These are phyloP conservation scores for Candida wancherniae DNA, from an alignment of 805 yeast species.

Conservation along the genomic window DNA sequence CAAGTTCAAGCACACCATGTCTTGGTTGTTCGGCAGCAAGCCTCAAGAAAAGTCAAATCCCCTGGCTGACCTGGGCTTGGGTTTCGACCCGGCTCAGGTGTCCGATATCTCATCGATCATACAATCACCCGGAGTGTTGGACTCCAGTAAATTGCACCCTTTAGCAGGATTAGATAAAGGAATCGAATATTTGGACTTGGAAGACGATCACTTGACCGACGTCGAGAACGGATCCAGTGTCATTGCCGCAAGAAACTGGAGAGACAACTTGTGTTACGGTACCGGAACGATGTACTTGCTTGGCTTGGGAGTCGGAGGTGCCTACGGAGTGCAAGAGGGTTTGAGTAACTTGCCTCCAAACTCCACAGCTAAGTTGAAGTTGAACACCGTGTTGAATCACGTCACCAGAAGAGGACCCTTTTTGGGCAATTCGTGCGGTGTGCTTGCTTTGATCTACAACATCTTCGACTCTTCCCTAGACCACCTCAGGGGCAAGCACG, in stretches of 20 bases:
- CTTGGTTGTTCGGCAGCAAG: conserved; percentile 48
- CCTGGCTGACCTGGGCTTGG: conserved; percentile 34
- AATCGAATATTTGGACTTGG: conserved; percentile 84
- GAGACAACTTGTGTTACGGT: conserved; percentile 96
- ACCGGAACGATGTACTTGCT: conserved; percentile 89
- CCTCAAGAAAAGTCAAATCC: conserved; percentile 17
- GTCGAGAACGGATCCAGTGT: conserved; percentile 86
- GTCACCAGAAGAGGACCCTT: conserved; percentile 95
- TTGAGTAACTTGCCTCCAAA: conserved; percentile 67
- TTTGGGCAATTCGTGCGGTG: conserved; percentile 93
- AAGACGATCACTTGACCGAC: conserved; percentile 67
- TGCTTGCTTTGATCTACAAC: conserved; percentile 84
- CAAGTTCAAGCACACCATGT: no score
- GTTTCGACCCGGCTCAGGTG: conserved; percentile 63
- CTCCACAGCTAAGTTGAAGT: conserved; percentile 73
- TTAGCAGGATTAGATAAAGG: conserved; percentile 88
- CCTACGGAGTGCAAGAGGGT: conserved; percentile 85
- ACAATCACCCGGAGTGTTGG: conserved; percentile 57
- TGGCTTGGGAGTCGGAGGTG: conserved; percentile 87
- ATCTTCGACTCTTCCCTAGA: conserved; percentile 77
- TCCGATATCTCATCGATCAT: conserved; percentile 60
- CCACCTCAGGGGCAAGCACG: conserved; percentile 82
- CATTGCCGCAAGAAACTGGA: conserved; percentile 95
- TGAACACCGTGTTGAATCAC: conserved; percentile 87
- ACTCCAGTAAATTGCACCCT: conserved; percentile 77